Conservation (phyloP, 495 filamentous ascomycete species). For the Neurospora sp. region DNA sequence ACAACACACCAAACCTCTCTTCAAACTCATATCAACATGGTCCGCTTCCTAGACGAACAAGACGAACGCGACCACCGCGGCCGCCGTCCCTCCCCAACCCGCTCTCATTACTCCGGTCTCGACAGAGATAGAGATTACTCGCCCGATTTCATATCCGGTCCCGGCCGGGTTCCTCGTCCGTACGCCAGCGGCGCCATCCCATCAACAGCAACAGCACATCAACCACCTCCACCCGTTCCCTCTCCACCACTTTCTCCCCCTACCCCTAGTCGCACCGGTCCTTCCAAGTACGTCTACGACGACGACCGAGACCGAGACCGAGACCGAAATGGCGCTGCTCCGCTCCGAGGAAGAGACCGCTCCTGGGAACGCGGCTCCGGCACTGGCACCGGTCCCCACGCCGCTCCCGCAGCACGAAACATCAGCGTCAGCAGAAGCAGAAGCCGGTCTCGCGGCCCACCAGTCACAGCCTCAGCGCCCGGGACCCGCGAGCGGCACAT, state of each 20-base stretch:
- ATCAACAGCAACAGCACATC: neutral
- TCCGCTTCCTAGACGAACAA: neutral
- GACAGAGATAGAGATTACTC: constrained; percentile 2
- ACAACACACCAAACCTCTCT: neutral
- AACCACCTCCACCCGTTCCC: constrained; percentile 1
- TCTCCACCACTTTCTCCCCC: neutral
- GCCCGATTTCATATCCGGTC: neutral
- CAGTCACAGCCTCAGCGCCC: neutral
- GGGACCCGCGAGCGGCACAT: neutral
- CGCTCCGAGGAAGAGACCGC: neutral
- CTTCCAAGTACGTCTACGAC: neutral
- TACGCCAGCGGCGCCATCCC: neutral
- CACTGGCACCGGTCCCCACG: neutral
- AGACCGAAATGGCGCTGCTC: neutral
- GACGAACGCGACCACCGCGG: neutral
- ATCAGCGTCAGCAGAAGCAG: neutral
- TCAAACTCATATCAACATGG: neutral
- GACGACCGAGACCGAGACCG: neutral
- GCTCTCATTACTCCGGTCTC: neutral
- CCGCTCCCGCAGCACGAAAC: neutral
- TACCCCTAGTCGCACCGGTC: neutral
- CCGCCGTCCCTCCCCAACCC: neutral
- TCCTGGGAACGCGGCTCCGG: neutral
- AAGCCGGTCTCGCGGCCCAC: neutral
- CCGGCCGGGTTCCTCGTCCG: neutral